Base-by-base conservation (phyloP, 768 basidiomycete species). In the Boletus speciosus region DNA sequence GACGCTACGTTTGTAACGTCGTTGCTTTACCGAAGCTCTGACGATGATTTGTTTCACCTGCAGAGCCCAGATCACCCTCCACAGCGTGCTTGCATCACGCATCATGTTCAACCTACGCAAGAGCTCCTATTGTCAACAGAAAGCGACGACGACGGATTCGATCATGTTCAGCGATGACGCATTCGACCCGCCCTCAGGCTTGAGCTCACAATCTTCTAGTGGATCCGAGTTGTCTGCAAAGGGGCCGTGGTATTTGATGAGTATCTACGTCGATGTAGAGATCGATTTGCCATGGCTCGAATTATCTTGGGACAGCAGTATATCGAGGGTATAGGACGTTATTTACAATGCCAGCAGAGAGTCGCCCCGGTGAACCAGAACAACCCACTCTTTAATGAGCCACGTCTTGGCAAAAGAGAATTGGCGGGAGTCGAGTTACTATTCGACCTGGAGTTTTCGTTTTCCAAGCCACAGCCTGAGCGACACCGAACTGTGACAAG, bases 21-120 rank as follows among this genome's bases (percentile, higher is more conserved):
- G 7, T 6, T 36, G 7, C 32, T 9, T 23, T 43, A 21, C 16
- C 6, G 5, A 39, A 9, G 9, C 16, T 14, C 37, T 14, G 19
- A 41, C n/a, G 3, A 37, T 4, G 19, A 5, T 6, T 29, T 14
- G 11, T 35, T 15, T 19, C 32, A 27, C 16, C 11, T 23, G 1
- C 32, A 59, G 55, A 39, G 36, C 45, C 25, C 59, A 58, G 32
- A 36, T 51, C 21, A 6, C 44, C 10, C 16, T 48, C 8, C 51
- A 52, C 40, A 47, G 50, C 12, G 45, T 56, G 19, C 50, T 56
- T 51, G 36, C 54, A 8, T 58, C 57, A 1, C 49, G 57, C 23
- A 52, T 58, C 43, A 37, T 58, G 50, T 58, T 58, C 31, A 56
- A 52, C 8, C 27, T 58, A 31, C 55, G 57, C 34, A 52, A 41